Conservation (phyloP, 2,329 filamentous ascomycete genomes). For the Cordyceps cateniannulata region DNA sequence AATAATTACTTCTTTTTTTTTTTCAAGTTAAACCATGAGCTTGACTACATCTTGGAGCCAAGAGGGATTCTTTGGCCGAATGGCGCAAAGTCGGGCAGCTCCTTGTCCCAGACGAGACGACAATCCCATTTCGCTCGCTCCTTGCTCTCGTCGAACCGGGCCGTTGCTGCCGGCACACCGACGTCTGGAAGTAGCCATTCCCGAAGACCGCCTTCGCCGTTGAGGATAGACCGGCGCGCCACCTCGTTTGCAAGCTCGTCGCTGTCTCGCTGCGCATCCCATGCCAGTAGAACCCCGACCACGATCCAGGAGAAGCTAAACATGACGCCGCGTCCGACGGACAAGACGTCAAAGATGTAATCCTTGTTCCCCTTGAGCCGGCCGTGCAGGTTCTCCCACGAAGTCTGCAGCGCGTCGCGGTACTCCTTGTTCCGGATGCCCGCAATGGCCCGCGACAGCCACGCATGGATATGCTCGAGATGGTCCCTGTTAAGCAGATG, state of each 20-base stretch:
- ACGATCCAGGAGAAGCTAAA: slow-evolving; percentile 14
- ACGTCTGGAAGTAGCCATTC: slow-evolving; percentile 12
- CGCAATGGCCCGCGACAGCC: slow-evolving; percentile 1
- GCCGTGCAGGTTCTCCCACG: not conserved
- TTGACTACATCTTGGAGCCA: slow-evolving; percentile 8
- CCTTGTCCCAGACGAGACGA: slow-evolving; percentile 10
- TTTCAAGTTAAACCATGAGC: not conserved
- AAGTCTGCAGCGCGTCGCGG: not conserved
- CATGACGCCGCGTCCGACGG: slow-evolving; percentile 12
- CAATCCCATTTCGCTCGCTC: slow-evolving; percentile 13
- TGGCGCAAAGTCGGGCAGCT: slow-evolving; percentile 9
- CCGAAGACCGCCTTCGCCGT: slow-evolving; percentile 12
- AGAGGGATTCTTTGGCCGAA: slow-evolving; percentile 5
- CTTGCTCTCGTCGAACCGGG: slow-evolving; percentile 5
- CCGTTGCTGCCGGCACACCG: not conserved
- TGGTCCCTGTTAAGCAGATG: slow-evolving; percentile 10
- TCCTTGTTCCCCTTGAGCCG: not conserved
- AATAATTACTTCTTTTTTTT: not conserved
- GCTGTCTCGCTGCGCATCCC: slow-evolving; percentile 8
- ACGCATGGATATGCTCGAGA: not conserved
- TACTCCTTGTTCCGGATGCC: not conserved
- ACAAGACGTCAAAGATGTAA: slow-evolving; percentile 5
- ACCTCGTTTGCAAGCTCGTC: slow-evolving; percentile 8
- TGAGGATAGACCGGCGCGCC: slow-evolving; percentile 9
- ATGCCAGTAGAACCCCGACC: slow-evolving; percentile 7